Percentiles rank a stretch among this genome's conserved stretches.
phyloP scores from a whole-genome alignment of 257 asterid species.

The Nicotiana sylvestris region DNA sequence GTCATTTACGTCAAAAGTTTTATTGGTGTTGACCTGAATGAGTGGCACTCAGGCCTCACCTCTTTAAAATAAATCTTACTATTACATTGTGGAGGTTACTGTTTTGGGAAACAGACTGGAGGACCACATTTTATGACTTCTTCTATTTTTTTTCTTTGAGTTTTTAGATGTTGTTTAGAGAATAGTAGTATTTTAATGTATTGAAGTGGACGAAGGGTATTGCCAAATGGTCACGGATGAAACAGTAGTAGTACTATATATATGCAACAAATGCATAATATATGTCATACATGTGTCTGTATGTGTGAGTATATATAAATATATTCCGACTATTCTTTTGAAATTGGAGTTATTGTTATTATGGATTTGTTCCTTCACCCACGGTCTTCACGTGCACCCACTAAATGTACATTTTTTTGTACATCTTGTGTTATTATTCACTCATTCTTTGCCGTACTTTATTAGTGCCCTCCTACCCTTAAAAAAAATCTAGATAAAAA shows the following conservation, averaged over 20 bases:
- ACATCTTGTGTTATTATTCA: neutral
- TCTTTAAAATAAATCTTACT: neutral
- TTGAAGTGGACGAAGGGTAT: neutral
- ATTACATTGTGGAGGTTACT: neutral
- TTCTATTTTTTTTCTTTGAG: neutral
- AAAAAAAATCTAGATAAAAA: neutral
- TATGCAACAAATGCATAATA: neutral
- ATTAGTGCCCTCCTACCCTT: neutral
- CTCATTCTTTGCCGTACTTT: neutral
- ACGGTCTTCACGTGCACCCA: constrained; percentile 14
- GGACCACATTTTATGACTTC: neutral
- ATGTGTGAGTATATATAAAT: neutral
- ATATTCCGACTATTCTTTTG: neutral
- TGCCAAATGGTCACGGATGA: constrained; percentile 15
- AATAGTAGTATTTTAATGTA: neutral
- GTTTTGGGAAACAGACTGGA: neutral
- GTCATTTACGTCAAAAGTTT: neutral
- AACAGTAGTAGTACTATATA: neutral
- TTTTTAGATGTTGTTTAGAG: neutral
- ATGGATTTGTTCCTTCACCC: constrained; percentile 3
- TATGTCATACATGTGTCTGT: neutral
- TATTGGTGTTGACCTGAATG: neutral
- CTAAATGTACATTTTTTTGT: neutral
- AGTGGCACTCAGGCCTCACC: neutral
- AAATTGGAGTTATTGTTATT: constrained; percentile 6